Conservation (phyloP, 805 yeast species). For the Isabelozyma rhagii region DNA sequence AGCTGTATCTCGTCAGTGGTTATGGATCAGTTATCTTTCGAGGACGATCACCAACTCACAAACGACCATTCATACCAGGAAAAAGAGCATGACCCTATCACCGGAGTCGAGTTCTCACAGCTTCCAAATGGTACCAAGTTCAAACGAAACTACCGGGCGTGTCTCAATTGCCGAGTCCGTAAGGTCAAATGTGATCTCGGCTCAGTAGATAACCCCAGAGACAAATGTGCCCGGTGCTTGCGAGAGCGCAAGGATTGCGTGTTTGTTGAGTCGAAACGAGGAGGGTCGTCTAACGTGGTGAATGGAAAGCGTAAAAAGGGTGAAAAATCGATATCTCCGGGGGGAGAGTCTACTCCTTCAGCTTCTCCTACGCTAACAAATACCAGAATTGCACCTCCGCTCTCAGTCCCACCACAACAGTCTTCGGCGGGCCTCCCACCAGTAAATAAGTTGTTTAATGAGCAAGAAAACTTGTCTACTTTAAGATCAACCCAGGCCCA, state of each 20-base stretch:
- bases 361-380: neutral
- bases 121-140: conserved; percentile 22
- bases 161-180: conserved; percentile 78
- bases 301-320: conserved; percentile 54
- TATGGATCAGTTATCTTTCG: neutral
- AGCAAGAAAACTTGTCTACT: neutral
- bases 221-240: conserved; percentile 80
- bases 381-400: neutral
- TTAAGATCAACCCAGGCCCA: neutral
- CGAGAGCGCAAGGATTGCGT: conserved; percentile 83
- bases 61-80: neutral
- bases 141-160: conserved; percentile 75
- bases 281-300: conserved; percentile 23
- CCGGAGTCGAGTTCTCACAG: neutral
- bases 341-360: neutral
- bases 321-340: neutral
- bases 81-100: neutral
- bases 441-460: neutral
- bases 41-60: neutral
- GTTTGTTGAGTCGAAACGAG: conserved; percentile 43
- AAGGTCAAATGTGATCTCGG: conserved; percentile 89
- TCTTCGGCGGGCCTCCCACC: neutral
- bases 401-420: neutral
- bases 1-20: neutral
- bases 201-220: conserved; percentile 62